Percentiles rank a stretch among this genome's conserved stretches.
Conservation (phyloP, 352 stramenopile genomes). For the Phytophthora multivora region DNA sequence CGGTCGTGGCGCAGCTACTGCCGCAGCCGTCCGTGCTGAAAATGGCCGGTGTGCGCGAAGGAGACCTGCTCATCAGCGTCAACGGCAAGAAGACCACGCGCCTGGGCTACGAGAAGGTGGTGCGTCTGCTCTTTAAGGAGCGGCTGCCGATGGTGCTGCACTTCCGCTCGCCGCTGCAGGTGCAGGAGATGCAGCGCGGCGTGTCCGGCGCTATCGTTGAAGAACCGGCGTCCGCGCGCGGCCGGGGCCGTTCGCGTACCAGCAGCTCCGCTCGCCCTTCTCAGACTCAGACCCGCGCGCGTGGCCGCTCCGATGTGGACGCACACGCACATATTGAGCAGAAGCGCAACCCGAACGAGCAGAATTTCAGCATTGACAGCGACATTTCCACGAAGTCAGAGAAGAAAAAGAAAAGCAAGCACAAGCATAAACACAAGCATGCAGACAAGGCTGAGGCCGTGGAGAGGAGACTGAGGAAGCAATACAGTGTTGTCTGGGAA, state of each 20-base stretch:
- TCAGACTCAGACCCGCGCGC: conserved; percentile 2
- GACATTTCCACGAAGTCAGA: conserved; percentile 6
- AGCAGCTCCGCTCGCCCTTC: conserved; percentile 12
- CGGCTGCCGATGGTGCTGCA: conserved; percentile 73
- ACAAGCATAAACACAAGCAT: conserved; percentile 25
- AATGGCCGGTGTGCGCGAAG: conserved; percentile 64
- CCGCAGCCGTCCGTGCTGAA: conserved; percentile 75
- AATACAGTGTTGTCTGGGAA: conserved; percentile 81
- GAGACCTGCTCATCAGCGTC: conserved; percentile 78
- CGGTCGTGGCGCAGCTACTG: conserved; percentile 74
- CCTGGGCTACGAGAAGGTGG: conserved; percentile 79
- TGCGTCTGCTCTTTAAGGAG: conserved; percentile 82
- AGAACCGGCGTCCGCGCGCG: conserved; percentile 7
- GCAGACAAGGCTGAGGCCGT: conserved; percentile 31
- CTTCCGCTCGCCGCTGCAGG: conserved; percentile 61
- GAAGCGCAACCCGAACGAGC: conserved; percentile 15
- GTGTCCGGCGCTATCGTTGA: conserved; percentile 18
- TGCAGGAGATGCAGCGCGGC: conserved; percentile 17
- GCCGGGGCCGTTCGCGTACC: conserved; percentile 10
- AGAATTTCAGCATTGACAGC: conserved; percentile 29
- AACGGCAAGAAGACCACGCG: conserved; percentile 80
- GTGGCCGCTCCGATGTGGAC: conserved; percentile 18
- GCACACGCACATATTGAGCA: conserved; percentile 5
- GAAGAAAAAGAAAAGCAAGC: conserved; percentile 32
- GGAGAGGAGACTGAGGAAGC: conserved; percentile 57